phyloP scores from a whole-genome alignment of 306 rosid genomes.

The Cyamopsis tetragonoloba region DNA sequence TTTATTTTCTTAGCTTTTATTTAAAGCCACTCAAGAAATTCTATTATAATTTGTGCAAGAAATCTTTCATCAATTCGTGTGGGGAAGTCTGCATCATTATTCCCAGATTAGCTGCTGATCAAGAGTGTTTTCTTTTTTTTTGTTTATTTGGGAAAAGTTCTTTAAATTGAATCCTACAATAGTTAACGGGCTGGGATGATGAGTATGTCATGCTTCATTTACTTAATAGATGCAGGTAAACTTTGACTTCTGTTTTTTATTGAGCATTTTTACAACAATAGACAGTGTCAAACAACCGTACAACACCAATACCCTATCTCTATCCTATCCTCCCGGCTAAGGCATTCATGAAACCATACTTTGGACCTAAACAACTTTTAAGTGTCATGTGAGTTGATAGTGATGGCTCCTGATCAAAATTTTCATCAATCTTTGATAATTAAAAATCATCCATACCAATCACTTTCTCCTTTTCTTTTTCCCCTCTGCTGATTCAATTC shows the following conservation, averaged over 20 bases:
- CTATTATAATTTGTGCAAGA: background rate
- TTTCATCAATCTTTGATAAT: background rate
- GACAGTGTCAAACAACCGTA: background rate
- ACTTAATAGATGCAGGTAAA: background rate
- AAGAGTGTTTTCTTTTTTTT: background rate
- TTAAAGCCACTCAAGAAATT: background rate
- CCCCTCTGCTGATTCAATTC: background rate
- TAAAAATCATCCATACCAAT: background rate
- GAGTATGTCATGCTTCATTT: background rate
- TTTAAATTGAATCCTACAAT: background rate
- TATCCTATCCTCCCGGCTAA: background rate
- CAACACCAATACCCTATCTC: background rate
- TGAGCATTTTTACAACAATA: background rate
- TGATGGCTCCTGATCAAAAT: background rate
- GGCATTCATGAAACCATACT: background rate
- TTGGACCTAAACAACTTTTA: background rate
- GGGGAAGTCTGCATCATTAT: background rate
- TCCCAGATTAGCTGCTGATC: background rate
- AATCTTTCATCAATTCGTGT: background rate
- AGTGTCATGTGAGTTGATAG: background rate
- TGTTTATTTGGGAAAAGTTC: background rate
- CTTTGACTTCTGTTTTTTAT: background rate
- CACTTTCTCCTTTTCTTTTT: background rate
- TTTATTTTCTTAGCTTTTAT: background rate
- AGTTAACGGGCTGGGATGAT: background rate